Conservation (phyloP, 2,329 filamentous ascomycete species). For the Grosmannia penicillata region DNA sequence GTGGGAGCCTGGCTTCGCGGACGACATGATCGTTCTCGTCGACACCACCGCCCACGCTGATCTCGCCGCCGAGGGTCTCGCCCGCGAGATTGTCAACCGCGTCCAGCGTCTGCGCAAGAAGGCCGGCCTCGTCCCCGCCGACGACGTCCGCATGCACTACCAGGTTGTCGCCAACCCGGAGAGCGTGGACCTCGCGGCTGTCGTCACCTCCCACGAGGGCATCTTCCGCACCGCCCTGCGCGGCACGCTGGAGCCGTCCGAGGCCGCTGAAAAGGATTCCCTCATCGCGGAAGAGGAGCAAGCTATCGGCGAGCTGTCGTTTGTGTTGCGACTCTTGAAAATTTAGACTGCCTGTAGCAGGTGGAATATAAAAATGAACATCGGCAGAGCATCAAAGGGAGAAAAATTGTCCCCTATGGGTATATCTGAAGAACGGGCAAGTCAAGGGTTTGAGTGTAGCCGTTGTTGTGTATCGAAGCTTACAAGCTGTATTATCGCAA, state of each 20-base stretch:
- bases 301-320: slow-evolving; percentile 11
- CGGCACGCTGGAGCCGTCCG: slow-evolving; percentile 50
- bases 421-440: too few species aligned
- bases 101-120: slow-evolving; percentile 91
- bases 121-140: slow-evolving; percentile 76
- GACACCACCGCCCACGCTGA: slow-evolving; percentile 66
- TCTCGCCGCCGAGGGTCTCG: slow-evolving; percentile 75
- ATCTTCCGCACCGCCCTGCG: slow-evolving; percentile 65
- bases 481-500: too few species aligned
- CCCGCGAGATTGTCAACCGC: slow-evolving; percentile 82
- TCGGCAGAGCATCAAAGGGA: too few species aligned
- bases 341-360: too few species aligned
- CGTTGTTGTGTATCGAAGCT: too few species aligned
- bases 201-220: slow-evolving; percentile 52
- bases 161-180: slow-evolving; percentile 66
- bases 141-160: slow-evolving; percentile 95
- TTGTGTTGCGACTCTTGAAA: slow-evolving; percentile 9
- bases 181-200: slow-evolving; percentile 52
- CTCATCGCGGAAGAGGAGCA: slow-evolving; percentile 73
- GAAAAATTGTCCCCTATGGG: too few species aligned
- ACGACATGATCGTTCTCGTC: slow-evolving; percentile 76
- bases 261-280: slow-evolving; percentile 39
- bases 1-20: slow-evolving; percentile 11
- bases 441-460: too few species aligned
- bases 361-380: too few species aligned